A percentile compares a stretch with the other conserved stretches of the same genome.
These are phyloP conservation scores for Phellopilus nigrolimitatus DNA, from an alignment of 1,284 basidiomycete genomes.

Conservation along the genomic window DNA sequence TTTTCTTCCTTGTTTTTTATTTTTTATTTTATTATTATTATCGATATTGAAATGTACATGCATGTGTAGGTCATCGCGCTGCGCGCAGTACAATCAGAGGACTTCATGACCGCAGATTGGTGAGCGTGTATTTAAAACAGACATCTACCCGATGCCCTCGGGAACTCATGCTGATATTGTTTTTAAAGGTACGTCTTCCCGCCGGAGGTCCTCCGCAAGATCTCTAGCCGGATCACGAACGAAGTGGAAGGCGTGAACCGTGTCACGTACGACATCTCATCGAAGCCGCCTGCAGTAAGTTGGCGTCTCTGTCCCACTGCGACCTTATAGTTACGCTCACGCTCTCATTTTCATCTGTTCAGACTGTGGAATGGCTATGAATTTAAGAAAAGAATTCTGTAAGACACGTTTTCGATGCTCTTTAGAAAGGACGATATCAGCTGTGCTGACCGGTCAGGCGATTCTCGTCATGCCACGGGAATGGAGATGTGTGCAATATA, in stretches of 20 bases:
- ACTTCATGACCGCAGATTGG: constrained; percentile 99
- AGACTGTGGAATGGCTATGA: no score
- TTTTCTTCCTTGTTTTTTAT: constrained; percentile 22
- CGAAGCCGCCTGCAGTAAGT: constrained; percentile 89
- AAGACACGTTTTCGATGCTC: no score
- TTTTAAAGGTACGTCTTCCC: constrained; percentile 85
- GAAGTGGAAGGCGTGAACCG: constrained; percentile 94
- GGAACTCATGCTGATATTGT: background rate
- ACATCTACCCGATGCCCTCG: background rate
- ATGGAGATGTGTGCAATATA: no score
- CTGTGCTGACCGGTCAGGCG: no score
- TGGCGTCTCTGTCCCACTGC: background rate
- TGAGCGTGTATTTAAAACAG: constrained; percentile 30
- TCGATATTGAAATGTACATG: constrained; percentile 1
- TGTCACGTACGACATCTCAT: constrained; percentile 94
- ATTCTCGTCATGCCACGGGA: no score
- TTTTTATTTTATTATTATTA: background rate
- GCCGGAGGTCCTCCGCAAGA: constrained; percentile 83
- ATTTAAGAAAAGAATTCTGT: no score
- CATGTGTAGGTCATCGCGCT: constrained; percentile 71
- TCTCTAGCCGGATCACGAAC: constrained; percentile 97
- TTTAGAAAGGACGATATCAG: no score
- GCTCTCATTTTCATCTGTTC: no score
- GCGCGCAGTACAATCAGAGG: constrained; percentile 88
- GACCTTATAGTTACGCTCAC: background rate